Base-by-base conservation (phyloP, 2,329 filamentous ascomycete genomes). In the Pseudogymnoascus sp. region DNA sequence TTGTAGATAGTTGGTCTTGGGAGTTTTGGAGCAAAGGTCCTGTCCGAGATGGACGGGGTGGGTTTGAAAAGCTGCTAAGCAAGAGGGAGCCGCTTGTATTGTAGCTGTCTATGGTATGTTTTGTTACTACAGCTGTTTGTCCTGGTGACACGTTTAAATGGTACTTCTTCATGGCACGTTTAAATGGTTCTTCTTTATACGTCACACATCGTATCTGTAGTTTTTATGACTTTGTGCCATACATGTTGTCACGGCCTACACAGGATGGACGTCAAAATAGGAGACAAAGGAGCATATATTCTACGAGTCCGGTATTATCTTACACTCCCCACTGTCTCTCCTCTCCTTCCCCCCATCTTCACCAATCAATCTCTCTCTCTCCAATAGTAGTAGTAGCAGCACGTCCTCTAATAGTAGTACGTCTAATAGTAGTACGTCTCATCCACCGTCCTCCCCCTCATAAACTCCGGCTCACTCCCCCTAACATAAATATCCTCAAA, bases 401-500 rank as follows among this genome's bases (percentile, higher is more conserved):
- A 40, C 31, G 10, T 34, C 38, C 60, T 62, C 66, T 78, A 75
- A 64, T 77, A 78, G 72, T 79, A 97, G 80, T 88, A 95, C 79
- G 92, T 93, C 89, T 97, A 75, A 64, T 77, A 78, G 72, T 79
- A 97, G 80, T 88, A 95, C 79, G 92, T 93, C 89, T 97, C 95
- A 74, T 97, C 93, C 62, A 89, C 84, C 65, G 89, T 92, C 67
- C 93, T 85, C 71, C 93, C 93, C 71, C 93, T 87, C 79, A 96
- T 85, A 82, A 89, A 96, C 73, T 86, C 81, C 64, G 93, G 93
- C 85, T 97, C 93, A 66, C 85, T 89, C 69, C 93, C 93, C 68
- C 83, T 83, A 72, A 93, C 92, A 78, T 96, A 97, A 76, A 97
- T 96, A 77, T 97, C 93, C 87, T 99, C 93, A 77, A 85, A 99